Conservation (phyloP, 2,329 filamentous ascomycete species). For the Grosmannia serpens region DNA sequence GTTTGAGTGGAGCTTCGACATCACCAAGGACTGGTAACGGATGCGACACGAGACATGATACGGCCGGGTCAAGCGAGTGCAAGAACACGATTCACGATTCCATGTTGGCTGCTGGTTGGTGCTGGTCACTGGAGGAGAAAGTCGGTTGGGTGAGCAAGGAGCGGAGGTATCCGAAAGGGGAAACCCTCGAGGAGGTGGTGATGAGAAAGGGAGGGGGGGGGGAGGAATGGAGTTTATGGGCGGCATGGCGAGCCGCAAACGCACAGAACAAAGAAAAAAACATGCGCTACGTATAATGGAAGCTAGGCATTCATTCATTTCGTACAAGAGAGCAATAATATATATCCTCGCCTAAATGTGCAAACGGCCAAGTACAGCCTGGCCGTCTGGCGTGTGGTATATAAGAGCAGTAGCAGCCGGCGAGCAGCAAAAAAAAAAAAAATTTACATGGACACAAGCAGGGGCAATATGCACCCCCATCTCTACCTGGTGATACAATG, state of each 20-base stretch:
- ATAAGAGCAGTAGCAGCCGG: neutral
- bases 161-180: too few species aligned
- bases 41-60: neutral
- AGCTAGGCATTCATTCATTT: neutral
- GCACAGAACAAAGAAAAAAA: neutral
- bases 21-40: slow-evolving; percentile 84
- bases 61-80: neutral
- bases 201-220: too few species aligned
- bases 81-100: slow-evolving; percentile 2
- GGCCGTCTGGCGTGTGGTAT: neutral
- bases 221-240: neutral
- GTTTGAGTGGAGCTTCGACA: slow-evolving; percentile 95
- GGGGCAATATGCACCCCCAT: neutral
- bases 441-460: neutral
- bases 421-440: neutral
- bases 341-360: neutral
- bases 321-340: neutral
- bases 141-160: neutral
- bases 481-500: neutral
- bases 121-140: neutral
- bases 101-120: slow-evolving; percentile 3
- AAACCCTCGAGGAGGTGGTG: too few species aligned
- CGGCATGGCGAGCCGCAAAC: neutral
- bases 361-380: neutral
- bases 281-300: neutral